Evolutionary conservation across 2,329 filamentous ascomycete species (phyloP).

Genomic region (Pseudogymnoascus sp.): DNA sequence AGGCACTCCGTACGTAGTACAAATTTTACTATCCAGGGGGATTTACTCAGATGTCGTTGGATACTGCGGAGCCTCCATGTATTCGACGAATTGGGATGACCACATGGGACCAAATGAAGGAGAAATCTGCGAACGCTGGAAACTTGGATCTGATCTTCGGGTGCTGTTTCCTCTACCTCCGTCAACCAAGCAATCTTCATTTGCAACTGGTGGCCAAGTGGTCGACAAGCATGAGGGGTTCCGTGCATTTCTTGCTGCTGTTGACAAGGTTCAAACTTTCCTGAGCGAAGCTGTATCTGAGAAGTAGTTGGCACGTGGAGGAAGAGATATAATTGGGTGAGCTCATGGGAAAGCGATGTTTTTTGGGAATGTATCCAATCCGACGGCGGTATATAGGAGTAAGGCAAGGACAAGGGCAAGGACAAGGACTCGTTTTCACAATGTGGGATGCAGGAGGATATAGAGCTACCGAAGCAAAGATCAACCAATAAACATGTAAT

Average conservation of each 20-base stretch:
- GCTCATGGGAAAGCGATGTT: background rate
- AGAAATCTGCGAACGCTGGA: conserved; percentile 16
- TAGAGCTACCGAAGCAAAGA: background rate
- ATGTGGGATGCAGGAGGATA: background rate
- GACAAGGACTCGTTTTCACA: background rate
- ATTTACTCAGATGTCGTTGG: conserved; percentile 13
- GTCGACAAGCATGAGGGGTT: conserved; percentile 14
- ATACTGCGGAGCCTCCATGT: conserved; percentile 22
- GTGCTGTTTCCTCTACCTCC: conserved; percentile 18
- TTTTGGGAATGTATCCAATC: conserved; percentile 7
- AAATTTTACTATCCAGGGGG: conserved; percentile 26
- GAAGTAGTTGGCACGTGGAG: background rate
- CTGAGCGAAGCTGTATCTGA: background rate
- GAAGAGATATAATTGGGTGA: background rate
- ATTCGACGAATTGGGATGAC: conserved; percentile 20
- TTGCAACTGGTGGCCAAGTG: background rate
- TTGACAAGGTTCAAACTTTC: conserved; percentile 14
- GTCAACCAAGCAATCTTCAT: background rate
- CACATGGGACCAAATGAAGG: conserved; percentile 8
- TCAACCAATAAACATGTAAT: conserved; percentile 9
- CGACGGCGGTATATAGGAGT: conserved; percentile 7
- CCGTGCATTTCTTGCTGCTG: conserved; percentile 16
- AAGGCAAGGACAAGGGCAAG: too few species aligned
- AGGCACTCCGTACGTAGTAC: conserved; percentile 20
- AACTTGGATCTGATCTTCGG: conserved; percentile 18